Conservation (phyloP, 2,329 filamentous ascomycete genomes). For the Cladobotryum protrusum region DNA sequence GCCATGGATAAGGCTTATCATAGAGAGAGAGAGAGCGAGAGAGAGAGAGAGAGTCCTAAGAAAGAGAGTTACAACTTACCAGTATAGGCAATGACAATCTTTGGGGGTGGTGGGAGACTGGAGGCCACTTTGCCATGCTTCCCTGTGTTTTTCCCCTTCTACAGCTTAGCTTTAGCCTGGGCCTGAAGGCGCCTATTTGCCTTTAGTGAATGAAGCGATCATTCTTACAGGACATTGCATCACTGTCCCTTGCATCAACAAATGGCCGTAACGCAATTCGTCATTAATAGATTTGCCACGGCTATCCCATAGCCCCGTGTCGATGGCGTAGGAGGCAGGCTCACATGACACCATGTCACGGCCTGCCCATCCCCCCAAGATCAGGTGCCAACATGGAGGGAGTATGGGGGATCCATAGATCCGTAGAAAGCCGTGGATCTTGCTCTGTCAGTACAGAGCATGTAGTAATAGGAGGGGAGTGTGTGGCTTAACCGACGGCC, state of each 20-base stretch:
- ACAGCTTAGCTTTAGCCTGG: too few relatives aligned
- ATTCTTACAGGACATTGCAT: not conserved
- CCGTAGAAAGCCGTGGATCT: not conserved
- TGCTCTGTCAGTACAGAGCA: too few relatives aligned
- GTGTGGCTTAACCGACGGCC: slow-evolving; percentile 7
- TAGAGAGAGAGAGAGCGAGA: too few relatives aligned
- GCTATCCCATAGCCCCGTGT: not conserved
- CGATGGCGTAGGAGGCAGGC: slow-evolving; percentile 12
- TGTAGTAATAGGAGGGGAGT: not conserved
- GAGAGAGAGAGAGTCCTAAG: too few relatives aligned
- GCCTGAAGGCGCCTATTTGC: too few relatives aligned
- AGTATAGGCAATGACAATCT: too few relatives aligned
- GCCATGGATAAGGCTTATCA: too few relatives aligned
- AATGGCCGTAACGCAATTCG: too few relatives aligned
- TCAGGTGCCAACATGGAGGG: not conserved
- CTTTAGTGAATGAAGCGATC: slow-evolving; percentile 1
- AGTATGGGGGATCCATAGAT: not conserved
- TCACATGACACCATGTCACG: slow-evolving; percentile 10
- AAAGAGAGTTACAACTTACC: too few relatives aligned
- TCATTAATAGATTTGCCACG: not conserved
- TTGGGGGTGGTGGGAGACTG: too few relatives aligned
- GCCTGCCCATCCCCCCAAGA: not conserved
- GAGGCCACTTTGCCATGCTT: not conserved
- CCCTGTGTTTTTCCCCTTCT: too few relatives aligned
- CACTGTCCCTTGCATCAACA: slow-evolving; percentile 11